A percentile compares a stretch with the other conserved stretches of the same genome.
Evolutionary conservation across 345 rosid genomes (phyloP).

Genomic region (Euphorbia peplus): DNA sequence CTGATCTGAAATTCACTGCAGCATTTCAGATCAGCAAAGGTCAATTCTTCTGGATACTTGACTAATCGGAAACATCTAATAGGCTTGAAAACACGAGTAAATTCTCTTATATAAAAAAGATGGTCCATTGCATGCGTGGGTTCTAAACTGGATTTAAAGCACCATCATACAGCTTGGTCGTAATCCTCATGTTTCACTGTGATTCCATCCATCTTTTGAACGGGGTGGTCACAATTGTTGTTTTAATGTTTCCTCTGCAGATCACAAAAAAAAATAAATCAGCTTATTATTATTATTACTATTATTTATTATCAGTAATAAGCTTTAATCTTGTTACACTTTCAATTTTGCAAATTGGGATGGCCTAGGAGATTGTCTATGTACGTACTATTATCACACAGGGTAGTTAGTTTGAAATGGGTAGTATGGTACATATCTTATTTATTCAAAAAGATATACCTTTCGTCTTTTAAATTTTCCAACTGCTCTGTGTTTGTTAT

Average conservation of each 20-base stretch:
- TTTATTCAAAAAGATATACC: slow-evolving; percentile 33
- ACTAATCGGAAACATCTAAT: no score
- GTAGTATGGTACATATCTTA: neutral
- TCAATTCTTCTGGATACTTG: no score
- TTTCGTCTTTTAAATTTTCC: slow-evolving; percentile 61
- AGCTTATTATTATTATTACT: no score
- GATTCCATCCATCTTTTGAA: neutral
- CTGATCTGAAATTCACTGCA: no score
- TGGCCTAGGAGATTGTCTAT: neutral
- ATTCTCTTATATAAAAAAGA: no score
- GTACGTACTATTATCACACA: neutral
- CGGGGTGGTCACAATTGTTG: neutral
- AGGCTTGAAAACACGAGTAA: no score
- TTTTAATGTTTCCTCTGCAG: slow-evolving; percentile 16
- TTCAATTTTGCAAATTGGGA: neutral
- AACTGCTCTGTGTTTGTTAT: slow-evolving; percentile 25
- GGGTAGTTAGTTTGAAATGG: neutral
- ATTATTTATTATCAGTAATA: no score
- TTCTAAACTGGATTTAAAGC: neutral
- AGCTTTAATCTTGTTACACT: neutral
- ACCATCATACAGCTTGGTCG: neutral
- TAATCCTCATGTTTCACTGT: neutral
- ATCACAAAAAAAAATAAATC: neutral
- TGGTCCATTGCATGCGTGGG: no score
- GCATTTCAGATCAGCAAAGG: no score